phyloP scores from a whole-genome alignment of 495 filamentous ascomycete species.

The Aspergillus leporis region DNA sequence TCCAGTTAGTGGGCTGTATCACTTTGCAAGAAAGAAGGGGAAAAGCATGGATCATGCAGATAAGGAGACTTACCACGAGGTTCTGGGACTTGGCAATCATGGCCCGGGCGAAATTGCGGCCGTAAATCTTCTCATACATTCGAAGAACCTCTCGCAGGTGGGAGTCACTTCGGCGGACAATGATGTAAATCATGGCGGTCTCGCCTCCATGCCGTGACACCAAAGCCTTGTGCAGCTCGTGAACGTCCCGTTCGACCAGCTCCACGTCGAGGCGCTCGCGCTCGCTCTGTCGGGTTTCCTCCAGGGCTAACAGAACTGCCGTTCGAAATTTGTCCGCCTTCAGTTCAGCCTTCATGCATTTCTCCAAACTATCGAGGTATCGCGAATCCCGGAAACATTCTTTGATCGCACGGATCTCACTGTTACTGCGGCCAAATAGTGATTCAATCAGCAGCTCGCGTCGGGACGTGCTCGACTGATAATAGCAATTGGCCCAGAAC shows the following conservation, averaged over 20 bases:
- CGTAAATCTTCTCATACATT: slow-evolving; percentile 67
- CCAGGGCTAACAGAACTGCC: slow-evolving; percentile 81
- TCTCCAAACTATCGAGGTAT: slow-evolving; percentile 76
- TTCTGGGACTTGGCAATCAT: slow-evolving; percentile 88
- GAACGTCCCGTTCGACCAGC: slow-evolving; percentile 69
- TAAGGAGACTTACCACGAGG: slow-evolving; percentile 70
- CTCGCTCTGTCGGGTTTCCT: slow-evolving; percentile 82
- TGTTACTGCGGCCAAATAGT: slow-evolving; percentile 83
- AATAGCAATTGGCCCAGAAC: slow-evolving; percentile 99
- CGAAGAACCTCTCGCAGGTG: slow-evolving; percentile 80
- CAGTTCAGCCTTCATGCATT: slow-evolving; percentile 88
- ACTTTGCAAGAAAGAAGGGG: not conserved
- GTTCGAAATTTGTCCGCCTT: slow-evolving; percentile 93
- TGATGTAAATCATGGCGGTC: slow-evolving; percentile 84
- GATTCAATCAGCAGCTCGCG: slow-evolving; percentile 90
- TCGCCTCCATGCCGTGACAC: slow-evolving; percentile 79
- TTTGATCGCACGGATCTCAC: slow-evolving; percentile 88
- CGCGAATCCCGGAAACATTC: slow-evolving; percentile 90
- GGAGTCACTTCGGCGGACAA: slow-evolving; percentile 73
- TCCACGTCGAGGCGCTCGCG: slow-evolving; percentile 55
- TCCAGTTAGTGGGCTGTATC: not conserved
- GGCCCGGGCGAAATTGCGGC: slow-evolving; percentile 79
- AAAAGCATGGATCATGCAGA: slow-evolving; percentile 2
- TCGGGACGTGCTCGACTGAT: slow-evolving; percentile 81
- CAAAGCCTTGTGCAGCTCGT: slow-evolving; percentile 68